Evolutionary conservation across 805 yeast genomes (phyloP), one percentile per base, ranked within the genome.

Genomic region (Ogataea naganishii): DNA sequence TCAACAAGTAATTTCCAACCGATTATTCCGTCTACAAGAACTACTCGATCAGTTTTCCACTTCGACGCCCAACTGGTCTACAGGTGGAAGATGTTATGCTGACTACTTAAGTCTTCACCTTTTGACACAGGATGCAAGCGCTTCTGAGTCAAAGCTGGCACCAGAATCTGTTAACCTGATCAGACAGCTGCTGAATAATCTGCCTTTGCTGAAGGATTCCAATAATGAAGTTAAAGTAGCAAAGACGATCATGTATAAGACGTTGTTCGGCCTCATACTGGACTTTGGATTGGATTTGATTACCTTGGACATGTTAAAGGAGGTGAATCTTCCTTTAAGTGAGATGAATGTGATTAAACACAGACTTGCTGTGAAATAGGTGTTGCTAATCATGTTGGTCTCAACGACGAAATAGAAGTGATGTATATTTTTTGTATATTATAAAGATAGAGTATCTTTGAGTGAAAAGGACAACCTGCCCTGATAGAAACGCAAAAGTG

Each of bases 81-180:
- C 51, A 18, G 82, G 83, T 1, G 72, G 80, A 17, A 77, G 70
- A 1, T 57, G 80, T 5, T 81, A 71, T 47, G 58, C 61, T 20
- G 61, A 62, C 20, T 81, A 69, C 44, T 43, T 75, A 23, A 49
- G 56, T 9, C 35, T 68, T 19, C 29, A 45, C 14, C 47, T 18
- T n/a, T 6, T 20, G 14, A 27, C 11, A 7, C 14, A 31, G 18
- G 16, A 28, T 7, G 24, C 35, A 8, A 21, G 49, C 11, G 35
- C 40, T 3, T 40, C 40, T 4, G 28, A 32, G 4, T 36, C 38
- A 18, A 17, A 4, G 27, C 18, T 3, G 32, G 21, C 3, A 20
- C 27, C 16, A 12, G 44, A 49, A n/a, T 24, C 47, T 6, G 28
- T 26, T 13, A 33, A 40, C 3, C 35, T 50, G 2, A 36, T 74